Conservation (phyloP, 371 early-diverging fungal species). For the Rhizomucor pusillus region DNA sequence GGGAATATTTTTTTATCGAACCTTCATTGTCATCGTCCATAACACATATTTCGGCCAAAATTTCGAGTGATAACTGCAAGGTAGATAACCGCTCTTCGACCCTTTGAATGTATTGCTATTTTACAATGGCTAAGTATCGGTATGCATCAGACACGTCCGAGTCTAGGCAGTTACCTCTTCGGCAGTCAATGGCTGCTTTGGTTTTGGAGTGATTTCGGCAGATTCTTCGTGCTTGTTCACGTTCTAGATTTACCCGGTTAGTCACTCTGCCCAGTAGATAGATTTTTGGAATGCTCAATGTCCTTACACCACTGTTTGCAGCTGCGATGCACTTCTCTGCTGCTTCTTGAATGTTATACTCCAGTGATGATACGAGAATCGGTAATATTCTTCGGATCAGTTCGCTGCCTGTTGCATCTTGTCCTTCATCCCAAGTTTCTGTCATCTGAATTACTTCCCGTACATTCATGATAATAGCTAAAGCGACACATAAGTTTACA, state of each 20-base stretch:
- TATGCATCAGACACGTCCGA: background rate
- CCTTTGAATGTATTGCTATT: slow-evolving; percentile 33
- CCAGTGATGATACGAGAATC: slow-evolving; percentile 49
- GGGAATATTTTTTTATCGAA: background rate
- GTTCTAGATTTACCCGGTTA: slow-evolving; percentile 34
- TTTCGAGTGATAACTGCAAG: slow-evolving; percentile 73
- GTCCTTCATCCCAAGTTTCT: slow-evolving; percentile 37
- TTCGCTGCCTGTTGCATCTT: slow-evolving; percentile 26
- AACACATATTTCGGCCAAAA: slow-evolving; percentile 78
- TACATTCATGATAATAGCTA: slow-evolving; percentile 45
- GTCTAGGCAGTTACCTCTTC: slow-evolving; percentile 36
- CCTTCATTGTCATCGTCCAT: slow-evolving; percentile 53
- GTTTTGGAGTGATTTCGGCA: slow-evolving; percentile 42
- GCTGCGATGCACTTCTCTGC: slow-evolving; percentile 46
- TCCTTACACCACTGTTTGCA: slow-evolving; percentile 50
- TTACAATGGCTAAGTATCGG: background rate
- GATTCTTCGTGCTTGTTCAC: slow-evolving; percentile 34
- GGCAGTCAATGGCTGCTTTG: slow-evolving; percentile 44
- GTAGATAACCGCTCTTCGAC: slow-evolving; percentile 60
- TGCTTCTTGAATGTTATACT: slow-evolving; percentile 61
- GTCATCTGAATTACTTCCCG: slow-evolving; percentile 33
- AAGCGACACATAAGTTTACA: background rate
- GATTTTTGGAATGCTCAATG: no score
- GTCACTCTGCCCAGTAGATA: no score
- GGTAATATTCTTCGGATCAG: slow-evolving; percentile 54